Evolutionary conservation across 306 rosid genomes (phyloP), one percentile per base, ranked within the genome.

Genomic region (Oemleria cerasiformis): DNA sequence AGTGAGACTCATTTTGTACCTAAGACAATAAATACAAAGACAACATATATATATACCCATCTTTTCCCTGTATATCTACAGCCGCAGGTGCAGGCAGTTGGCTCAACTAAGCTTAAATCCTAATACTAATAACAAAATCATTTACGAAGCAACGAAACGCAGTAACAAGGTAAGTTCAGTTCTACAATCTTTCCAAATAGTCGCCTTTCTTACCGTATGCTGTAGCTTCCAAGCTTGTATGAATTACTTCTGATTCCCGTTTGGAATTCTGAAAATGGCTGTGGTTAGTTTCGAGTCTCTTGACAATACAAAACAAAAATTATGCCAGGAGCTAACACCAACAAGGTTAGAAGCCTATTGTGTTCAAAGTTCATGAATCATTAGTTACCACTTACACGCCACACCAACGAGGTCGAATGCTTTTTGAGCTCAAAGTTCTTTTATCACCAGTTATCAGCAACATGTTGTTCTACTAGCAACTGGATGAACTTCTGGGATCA

Each of bases 231-330:
- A 25, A 25, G 30, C 76, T 21, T 0, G 43, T 36, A 38, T 65
- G 62, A 72, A 25, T 47, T 67, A 51, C 58, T 44, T 21, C 23
- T 36, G 30, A 21, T 19, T 19, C 20, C 51, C 12, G 3, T 2
- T 75, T 17, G 54, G 50, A 55, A 70, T 53, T 3, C n/a, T 38
- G 73, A 73, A 71, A 65, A 36, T 72, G 63, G 53, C 80, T 56
- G 84, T 15, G 49, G 74, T 66, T 69, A 63, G 77, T 47, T 2
- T 25, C 2, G 30, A 25, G 30, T 25, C 30, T 25, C 49, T 45
- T 73, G 49, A 64, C 17, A 51, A 60, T 58, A 67, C 63, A 45
- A 63, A 68, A 56, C 82, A 74, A 67, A 36, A 67, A 57, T 61
- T 65, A 21, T 65, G 71, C 21, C 71, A 55, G 74, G 58, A 47